Evolutionary conservation across 148 eudicot genomes (phyloP).

Genomic region (Selenicereus undatus): DNA sequence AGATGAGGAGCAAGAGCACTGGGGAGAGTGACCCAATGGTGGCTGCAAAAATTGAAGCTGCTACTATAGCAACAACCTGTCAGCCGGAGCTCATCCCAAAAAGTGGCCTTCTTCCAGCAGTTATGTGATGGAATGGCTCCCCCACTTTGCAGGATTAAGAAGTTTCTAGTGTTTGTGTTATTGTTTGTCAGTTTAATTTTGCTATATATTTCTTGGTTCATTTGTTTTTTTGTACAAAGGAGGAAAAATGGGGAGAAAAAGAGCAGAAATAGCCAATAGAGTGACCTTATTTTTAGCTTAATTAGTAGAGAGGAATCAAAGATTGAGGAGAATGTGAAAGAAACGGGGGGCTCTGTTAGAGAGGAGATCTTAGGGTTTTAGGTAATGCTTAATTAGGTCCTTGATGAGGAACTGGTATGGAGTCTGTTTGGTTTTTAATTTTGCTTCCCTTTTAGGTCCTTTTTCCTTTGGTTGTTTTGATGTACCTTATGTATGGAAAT

Average conservation of each 20-base stretch:
- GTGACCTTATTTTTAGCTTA: slow-evolving; percentile 27
- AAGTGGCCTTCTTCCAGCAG: slow-evolving; percentile 24
- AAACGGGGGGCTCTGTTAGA: slow-evolving; percentile 11
- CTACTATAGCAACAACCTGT: background rate
- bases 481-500: slow-evolving; percentile 6
- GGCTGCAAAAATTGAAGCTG: background rate
- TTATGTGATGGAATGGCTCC: slow-evolving; percentile 21
- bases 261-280: slow-evolving; percentile 29
- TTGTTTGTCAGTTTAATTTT: slow-evolving; percentile 20
- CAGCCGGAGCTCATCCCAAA: slow-evolving; percentile 36
- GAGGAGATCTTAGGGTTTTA: slow-evolving; percentile 25
- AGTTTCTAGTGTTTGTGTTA: slow-evolving; percentile 18
- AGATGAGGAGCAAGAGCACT: slow-evolving; percentile 57
- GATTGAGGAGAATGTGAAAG: slow-evolving; percentile 19
- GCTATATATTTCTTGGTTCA: slow-evolving; percentile 29
- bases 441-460: slow-evolving; percentile 15
- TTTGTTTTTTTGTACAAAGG: slow-evolving; percentile 42
- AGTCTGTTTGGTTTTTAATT: slow-evolving; percentile 24
- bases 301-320: slow-evolving; percentile 20
- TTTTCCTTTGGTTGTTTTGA: slow-evolving; percentile 12
- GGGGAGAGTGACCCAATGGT: slow-evolving; percentile 4
- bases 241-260: slow-evolving; percentile 11
- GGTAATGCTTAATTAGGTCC: slow-evolving; percentile 29
- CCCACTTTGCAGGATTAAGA: background rate
- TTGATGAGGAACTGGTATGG: slow-evolving; percentile 17